A percentile compares a stretch with the other conserved stretches of the same genome.
Evolutionary conservation across 2,329 filamentous ascomycete species (phyloP).

Genomic region (Penicillium sp.): DNA sequence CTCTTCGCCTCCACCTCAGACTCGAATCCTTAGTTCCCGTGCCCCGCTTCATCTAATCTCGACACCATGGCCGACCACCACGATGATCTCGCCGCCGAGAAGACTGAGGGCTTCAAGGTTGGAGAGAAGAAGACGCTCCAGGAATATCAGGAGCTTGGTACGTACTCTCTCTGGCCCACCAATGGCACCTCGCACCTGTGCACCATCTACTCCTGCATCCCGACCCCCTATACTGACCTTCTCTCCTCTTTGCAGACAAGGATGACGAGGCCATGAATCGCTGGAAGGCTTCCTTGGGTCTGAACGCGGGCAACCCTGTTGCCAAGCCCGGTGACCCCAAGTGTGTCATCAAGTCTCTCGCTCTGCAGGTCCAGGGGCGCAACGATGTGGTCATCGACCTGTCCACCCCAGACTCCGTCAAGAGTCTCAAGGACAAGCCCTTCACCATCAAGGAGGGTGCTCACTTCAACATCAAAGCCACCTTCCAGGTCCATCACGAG

Average conservation of each 20-base stretch:
- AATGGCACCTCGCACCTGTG: not conserved
- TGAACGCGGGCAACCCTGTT: slow-evolving; percentile 67
- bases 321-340: slow-evolving; percentile 78
- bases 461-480: slow-evolving; percentile 89
- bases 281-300: slow-evolving; percentile 95
- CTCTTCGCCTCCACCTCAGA: slow-evolving; percentile 3
- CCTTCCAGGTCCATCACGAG: slow-evolving; percentile 95
- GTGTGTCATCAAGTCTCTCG: slow-evolving; percentile 89
- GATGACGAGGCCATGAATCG: slow-evolving; percentile 92
- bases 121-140: slow-evolving; percentile 97
- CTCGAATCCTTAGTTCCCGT: slow-evolving; percentile 13
- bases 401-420: slow-evolving; percentile 67
- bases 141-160: slow-evolving; percentile 91
- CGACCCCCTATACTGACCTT: slow-evolving; percentile 22
- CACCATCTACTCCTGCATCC: not conserved
- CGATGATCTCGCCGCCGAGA: slow-evolving; percentile 77
- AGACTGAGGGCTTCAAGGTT: slow-evolving; percentile 95
- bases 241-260: slow-evolving; percentile 48
- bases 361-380: slow-evolving; percentile 80
- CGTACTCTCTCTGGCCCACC: slow-evolving; percentile 33
- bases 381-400: slow-evolving; percentile 86
- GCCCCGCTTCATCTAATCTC: slow-evolving; percentile 11
- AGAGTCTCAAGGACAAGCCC: slow-evolving; percentile 79
- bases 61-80: slow-evolving; percentile 64
- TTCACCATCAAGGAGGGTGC: slow-evolving; percentile 97